Percentiles rank a stretch among this genome's conserved stretches.
These are phyloP conservation scores for Phialophora chinensis DNA, from an alignment of 2,329 filamentous ascomycete genomes.

Conservation along the genomic window DNA sequence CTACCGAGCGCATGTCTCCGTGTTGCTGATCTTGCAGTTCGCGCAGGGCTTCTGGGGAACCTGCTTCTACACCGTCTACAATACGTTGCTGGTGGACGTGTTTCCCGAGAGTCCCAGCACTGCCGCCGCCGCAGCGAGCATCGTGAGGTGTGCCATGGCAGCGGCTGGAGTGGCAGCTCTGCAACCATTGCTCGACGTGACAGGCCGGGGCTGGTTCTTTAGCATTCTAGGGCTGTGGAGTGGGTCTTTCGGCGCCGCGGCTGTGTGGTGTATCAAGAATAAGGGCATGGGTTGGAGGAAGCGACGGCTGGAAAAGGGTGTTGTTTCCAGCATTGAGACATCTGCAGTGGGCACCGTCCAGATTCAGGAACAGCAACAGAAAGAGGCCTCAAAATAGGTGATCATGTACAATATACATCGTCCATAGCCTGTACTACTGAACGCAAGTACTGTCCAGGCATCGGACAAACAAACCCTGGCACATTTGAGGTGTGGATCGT, in stretches of 20 bases:
- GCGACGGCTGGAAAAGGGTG: slow-evolving; percentile 1
- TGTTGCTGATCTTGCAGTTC: slow-evolving; percentile 48
- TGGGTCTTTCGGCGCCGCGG: slow-evolving; percentile 19
- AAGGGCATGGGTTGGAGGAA: slow-evolving; percentile 29
- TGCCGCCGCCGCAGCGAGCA: slow-evolving; percentile 48
- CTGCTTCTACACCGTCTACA: slow-evolving; percentile 46
- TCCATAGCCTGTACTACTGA: too few relatives aligned
- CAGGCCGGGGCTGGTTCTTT: slow-evolving; percentile 44
- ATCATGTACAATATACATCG: too few relatives aligned
- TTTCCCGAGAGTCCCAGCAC: slow-evolving; percentile 47
- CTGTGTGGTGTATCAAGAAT: slow-evolving; percentile 24
- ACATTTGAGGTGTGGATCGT: too few relatives aligned
- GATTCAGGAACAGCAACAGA: background rate
- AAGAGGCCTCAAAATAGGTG: background rate
- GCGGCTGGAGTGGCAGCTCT: slow-evolving; percentile 46
- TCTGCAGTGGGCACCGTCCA: background rate
- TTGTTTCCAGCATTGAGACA: background rate
- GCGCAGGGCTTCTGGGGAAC: slow-evolving; percentile 47
- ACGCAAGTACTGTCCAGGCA: too few relatives aligned
- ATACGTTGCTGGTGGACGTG: slow-evolving; percentile 48
- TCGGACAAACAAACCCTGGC: too few relatives aligned
- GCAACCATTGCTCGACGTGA: slow-evolving; percentile 44
- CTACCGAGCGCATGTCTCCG: slow-evolving; percentile 43
- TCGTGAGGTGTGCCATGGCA: slow-evolving; percentile 47
- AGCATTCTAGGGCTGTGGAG: slow-evolving; percentile 38